phyloP scores from a whole-genome alignment of 257 asterid species.

The Paulownia fortunei region DNA sequence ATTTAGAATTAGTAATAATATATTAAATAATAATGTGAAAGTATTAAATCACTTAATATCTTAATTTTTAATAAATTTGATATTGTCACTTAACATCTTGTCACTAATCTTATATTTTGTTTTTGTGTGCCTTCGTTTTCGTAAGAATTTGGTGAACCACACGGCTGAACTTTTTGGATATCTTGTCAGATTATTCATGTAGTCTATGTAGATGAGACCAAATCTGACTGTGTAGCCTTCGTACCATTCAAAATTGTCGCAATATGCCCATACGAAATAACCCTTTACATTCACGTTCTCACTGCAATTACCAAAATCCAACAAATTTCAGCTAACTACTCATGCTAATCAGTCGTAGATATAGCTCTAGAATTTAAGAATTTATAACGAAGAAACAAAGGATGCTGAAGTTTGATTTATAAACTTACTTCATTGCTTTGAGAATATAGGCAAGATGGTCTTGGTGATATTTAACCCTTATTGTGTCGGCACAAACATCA shows the following conservation, averaged over 20 bases:
- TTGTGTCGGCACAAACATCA: constrained; percentile 29
- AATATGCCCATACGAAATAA: constrained; percentile 58
- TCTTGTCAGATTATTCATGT: constrained; percentile 30
- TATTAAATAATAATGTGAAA: no score
- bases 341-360: not conserved
- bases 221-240: constrained; percentile 44
- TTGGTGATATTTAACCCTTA: constrained; percentile 39
- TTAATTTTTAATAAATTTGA: not conserved
- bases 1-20: no score
- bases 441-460: constrained; percentile 47
- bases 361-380: not conserved
- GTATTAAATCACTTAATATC: no score
- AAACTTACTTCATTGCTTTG: constrained; percentile 53
- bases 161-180: constrained; percentile 36
- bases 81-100: not conserved
- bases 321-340: not conserved
- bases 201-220: constrained; percentile 46
- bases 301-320: constrained; percentile 24
- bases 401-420: not conserved
- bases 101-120: not conserved
- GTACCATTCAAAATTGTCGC: constrained; percentile 53
- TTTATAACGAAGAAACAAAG: not conserved
- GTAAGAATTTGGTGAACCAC: constrained; percentile 42
- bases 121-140: not conserved
- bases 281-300: constrained; percentile 50